Conservation (phyloP, 2,329 filamentous ascomycete species). For the Monilinia vaccinii-corymbosi region DNA sequence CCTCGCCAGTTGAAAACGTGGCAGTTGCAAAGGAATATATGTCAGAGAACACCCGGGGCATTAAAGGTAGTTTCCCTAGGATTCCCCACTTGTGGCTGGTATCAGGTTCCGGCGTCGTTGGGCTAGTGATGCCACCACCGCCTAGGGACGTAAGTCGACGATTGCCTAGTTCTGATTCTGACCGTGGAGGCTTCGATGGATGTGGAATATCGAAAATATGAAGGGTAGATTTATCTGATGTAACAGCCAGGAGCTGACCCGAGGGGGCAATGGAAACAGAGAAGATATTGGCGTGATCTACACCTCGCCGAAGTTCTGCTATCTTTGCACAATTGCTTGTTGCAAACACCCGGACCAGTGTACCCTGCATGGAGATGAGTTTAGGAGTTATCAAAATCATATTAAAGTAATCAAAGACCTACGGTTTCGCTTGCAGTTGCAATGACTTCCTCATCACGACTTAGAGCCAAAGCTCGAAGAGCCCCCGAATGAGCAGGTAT, state of each 20-base stretch:
- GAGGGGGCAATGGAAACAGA: slow-evolving; percentile 81
- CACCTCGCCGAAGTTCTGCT: slow-evolving; percentile 77
- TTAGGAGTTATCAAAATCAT: background rate
- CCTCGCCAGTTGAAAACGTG: slow-evolving; percentile 77
- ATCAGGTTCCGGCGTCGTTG: slow-evolving; percentile 35
- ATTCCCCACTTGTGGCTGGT: slow-evolving; percentile 74
- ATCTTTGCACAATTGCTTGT: slow-evolving; percentile 72
- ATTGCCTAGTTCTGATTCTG: slow-evolving; percentile 28
- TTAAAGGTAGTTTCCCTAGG: slow-evolving; percentile 70
- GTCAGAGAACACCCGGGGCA: slow-evolving; percentile 83
- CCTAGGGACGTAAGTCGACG: slow-evolving; percentile 28
- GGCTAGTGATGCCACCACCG: slow-evolving; percentile 23
- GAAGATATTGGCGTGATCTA: slow-evolving; percentile 81
- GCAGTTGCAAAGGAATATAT: slow-evolving; percentile 76
- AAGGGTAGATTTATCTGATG: slow-evolving; percentile 91
- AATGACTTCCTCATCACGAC: slow-evolving; percentile 68
- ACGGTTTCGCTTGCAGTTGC: slow-evolving; percentile 83
- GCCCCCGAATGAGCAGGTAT: slow-evolving; percentile 81
- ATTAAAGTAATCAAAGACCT: slow-evolving; percentile 18
- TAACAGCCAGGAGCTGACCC: slow-evolving; percentile 73
- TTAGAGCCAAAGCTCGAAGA: slow-evolving; percentile 70
- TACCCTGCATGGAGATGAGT: slow-evolving; percentile 48
- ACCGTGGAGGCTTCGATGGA: slow-evolving; percentile 33
- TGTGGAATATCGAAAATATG: slow-evolving; percentile 84
- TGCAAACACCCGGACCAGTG: slow-evolving; percentile 76